Base-by-base conservation (phyloP, 768 basidiomycete genomes). In the Mycena epipterygia region DNA sequence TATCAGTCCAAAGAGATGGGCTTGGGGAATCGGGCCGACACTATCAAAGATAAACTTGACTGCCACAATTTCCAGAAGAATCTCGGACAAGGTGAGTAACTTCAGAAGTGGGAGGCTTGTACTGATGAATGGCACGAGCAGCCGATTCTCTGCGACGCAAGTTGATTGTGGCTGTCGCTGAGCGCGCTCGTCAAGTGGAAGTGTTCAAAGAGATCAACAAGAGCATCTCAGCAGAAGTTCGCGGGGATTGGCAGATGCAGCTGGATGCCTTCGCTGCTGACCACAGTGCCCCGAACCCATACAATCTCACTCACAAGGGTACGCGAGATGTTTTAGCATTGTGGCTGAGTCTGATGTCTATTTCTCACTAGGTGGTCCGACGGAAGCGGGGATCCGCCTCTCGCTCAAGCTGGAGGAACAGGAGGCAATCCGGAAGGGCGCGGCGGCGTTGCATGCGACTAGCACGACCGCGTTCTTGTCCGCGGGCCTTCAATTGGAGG, bases 1-100 rank as follows among this genome's bases (percentile, higher is more conserved):
- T 67, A 69, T 5, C 76, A 75, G 19, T 79, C 78, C 0, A 76
- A 76, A 13, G 79, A 83, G n/a, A 82, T 80, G 80, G 76, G 77
- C 0, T 73, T 78, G 0, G 78, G 79, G 0, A 53, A 68, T 1
- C 69, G 76, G 0, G 59, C 74, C 1, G 79, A 81, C 23, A 75
- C 76, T 0, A 37, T 84, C 0, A 79, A 84, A n/a, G 69, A 74
- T 23, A 56, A 59, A 23, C 7, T 60, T 5, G 80, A 82, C 37
- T 46, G 71, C 12, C 77, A 67, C 41, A 74, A 71, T 32, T 71
- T 57, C 37, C 17, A 41, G n/a, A 75, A 75, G 56, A 71, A 70
- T 41, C n/a, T 74, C 3, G 48, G 46, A 1, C 41, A 39, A 49
- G 64, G 64, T 66, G 25, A 57, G 55, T 37, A 14, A 44, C 42